Base-by-base conservation (phyloP, 2,329 filamentous ascomycete species). In the Aspergillus hiratsukae region DNA sequence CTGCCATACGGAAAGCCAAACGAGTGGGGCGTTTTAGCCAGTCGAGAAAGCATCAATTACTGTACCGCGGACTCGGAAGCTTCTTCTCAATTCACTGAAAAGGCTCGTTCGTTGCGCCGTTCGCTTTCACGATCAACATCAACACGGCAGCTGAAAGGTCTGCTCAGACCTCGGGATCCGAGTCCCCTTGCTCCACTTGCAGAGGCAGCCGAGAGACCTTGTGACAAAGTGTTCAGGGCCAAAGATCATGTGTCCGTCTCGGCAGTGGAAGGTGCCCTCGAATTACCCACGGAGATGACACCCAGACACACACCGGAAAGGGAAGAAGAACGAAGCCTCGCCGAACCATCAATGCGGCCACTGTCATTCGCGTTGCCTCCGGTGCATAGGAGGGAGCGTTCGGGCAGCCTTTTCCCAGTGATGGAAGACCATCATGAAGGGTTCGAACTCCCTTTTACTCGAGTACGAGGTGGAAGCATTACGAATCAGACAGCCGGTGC, bases 271-370 rank as follows among this genome's bases (percentile, higher is more conserved):
- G 72, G 72, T 0, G 60, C 66, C 11, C 59, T 73, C 14, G 69
- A 70, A 53, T 61, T 72, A 43, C 71, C 66, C 43, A 62, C 73
- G 21, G 72, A 75, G 51, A 69, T 63, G n/a, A 74, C 72, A 2
- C 70, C 74, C 2, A 64, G 69, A 21, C 68, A 69, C 19, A 74
- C 71, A 2, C 71, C 72, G 19, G 73, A 74, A 45, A 65, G 63
- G 23, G 67, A 68, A 28, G 59, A 66, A 5, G 64, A 66, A 11
- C 58, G 58, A 25, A 52, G 55, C 23, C 62, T 59, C 2, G 63
- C 63, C 11, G 59, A 64, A 41, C 51, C 65, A n/a, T 64, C 61
- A 17, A 69, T 67, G 53, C 66, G 66, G 7, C 66, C 66, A 7
- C 53, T 68, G 4, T 71, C 68, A 25, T 67, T 62, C 17, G 62